A percentile compares a stretch with the other conserved stretches of the same genome.
Evolutionary conservation across 225 moss, liverwort and hornwort genomes (phyloP).

Genomic region (Marchantia polymorpha): DNA sequence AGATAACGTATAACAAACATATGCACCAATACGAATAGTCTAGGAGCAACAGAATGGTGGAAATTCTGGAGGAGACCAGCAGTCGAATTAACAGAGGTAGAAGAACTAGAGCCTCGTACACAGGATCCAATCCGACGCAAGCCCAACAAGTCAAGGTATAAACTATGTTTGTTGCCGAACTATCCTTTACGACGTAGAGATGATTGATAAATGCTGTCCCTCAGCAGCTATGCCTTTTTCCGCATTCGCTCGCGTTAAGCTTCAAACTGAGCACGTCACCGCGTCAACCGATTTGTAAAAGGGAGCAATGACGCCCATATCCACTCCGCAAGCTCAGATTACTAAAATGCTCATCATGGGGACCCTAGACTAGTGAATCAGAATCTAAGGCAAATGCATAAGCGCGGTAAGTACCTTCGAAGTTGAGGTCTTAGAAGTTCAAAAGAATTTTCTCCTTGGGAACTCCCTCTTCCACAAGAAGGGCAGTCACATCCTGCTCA

Average conservation of each 20-base stretch:
- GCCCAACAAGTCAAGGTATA: no score
- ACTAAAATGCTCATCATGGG: slow-evolving; percentile 53
- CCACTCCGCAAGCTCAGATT: slow-evolving; percentile 48
- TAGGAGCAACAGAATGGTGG: no score
- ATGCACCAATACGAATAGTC: no score
- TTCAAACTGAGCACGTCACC: slow-evolving; percentile 27
- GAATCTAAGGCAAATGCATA: not conserved
- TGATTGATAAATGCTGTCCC: slow-evolving; percentile 23
- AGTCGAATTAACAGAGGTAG: not conserved
- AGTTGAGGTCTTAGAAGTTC: slow-evolving; percentile 51
- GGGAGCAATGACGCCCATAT: slow-evolving; percentile 38
- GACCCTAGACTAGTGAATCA: slow-evolving; percentile 2
- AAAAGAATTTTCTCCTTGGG: slow-evolving; percentile 73
- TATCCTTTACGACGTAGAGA: not conserved
- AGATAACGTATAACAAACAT: no score
- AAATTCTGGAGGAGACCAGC: no score
- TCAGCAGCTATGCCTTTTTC: slow-evolving; percentile 42
- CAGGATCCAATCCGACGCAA: not conserved
- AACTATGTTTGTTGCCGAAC: not conserved
- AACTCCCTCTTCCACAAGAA: slow-evolving; percentile 74
- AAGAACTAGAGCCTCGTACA: not conserved
- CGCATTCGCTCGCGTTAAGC: slow-evolving; percentile 33
- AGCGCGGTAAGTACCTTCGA: not conserved
- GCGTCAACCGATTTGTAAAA: slow-evolving; percentile 21
- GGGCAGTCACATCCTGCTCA: slow-evolving; percentile 77